Evolutionary conservation across 768 basidiomycete genomes (phyloP).

Genomic region (Multifurca ochricompacta): DNA sequence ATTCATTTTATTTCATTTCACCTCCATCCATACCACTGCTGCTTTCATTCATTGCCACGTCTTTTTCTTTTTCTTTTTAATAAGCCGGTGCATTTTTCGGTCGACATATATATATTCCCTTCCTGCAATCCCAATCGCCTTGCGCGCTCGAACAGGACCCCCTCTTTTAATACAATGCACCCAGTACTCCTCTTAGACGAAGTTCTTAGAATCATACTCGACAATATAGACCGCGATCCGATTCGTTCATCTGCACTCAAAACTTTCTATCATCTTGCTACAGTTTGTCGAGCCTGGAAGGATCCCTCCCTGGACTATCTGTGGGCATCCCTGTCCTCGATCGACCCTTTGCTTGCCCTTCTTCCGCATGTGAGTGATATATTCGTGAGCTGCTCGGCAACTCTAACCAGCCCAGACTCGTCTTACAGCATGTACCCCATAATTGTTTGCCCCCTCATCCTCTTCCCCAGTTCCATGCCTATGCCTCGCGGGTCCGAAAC

Average conservation of each 20-base stretch:
- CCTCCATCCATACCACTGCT: not conserved
- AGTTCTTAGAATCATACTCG: conserved; percentile 19
- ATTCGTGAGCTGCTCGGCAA: not conserved
- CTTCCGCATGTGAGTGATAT: conserved; percentile 12
- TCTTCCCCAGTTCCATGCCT: conserved; percentile 13
- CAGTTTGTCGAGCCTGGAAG: conserved; percentile 21
- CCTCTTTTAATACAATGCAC: conserved; percentile 12
- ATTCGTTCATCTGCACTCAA: conserved; percentile 6
- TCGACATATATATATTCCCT: not conserved
- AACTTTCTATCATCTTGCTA: conserved; percentile 17
- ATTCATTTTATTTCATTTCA: conserved; percentile 1
- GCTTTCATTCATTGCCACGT: not conserved
- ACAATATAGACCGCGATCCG: conserved; percentile 13
- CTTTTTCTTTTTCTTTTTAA: not conserved
- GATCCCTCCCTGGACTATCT: conserved; percentile 20
- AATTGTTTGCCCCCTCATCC: not conserved
- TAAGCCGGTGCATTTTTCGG: not conserved
- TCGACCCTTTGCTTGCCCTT: conserved; percentile 20
- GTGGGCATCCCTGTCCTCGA: conserved; percentile 17
- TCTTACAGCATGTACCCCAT: not conserved
- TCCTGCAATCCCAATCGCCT: not conserved
- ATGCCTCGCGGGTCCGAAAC: conserved; percentile 19
- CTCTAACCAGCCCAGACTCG: not conserved
- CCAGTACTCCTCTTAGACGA: conserved; percentile 21
- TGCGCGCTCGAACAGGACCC: not conserved